Evolutionary conservation across 2,329 filamentous ascomycete species (phyloP).

Genomic region (Fusarium floridanum): DNA sequence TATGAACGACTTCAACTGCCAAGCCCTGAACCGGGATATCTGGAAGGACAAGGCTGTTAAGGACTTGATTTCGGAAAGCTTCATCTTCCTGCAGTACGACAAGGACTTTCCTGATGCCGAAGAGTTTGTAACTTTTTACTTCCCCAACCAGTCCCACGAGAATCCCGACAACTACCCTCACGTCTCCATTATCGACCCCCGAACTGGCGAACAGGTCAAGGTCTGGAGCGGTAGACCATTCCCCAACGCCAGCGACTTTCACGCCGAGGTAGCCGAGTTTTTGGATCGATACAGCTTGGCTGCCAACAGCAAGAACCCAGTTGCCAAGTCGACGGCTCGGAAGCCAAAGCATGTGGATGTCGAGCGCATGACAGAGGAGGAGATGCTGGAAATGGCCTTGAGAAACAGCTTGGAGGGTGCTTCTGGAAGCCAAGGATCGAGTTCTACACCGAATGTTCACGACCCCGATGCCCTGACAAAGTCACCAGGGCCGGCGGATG

Average conservation of each 20-base stretch:
- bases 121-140: conserved; percentile 93
- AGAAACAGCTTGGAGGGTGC: conserved; percentile 82
- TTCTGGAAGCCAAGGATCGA: conserved; percentile 50
- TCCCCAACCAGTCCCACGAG: conserved; percentile 76
- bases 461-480: conserved; percentile 93
- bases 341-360: conserved; percentile 78
- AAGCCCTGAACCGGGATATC: conserved; percentile 91
- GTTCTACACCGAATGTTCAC: conserved; percentile 67
- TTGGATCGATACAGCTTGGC: conserved; percentile 96
- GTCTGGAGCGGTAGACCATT: conserved; percentile 90
- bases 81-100: conserved; percentile 94
- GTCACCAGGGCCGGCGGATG: conserved; percentile 61
- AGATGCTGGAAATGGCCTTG: conserved; percentile 95
- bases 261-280: conserved; percentile 93
- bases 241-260: conserved; percentile 81
- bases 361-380: conserved; percentile 93
- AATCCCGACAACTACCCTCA: conserved; percentile 93
- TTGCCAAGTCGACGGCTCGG: conserved; percentile 76
- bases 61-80: conserved; percentile 89
- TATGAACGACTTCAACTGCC: conserved; percentile 92
- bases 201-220: conserved; percentile 97
- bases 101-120: conserved; percentile 84
- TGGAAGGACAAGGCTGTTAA: conserved; percentile 90
- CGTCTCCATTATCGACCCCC: conserved; percentile 93
- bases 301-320: conserved; percentile 90